phyloP scores from a whole-genome alignment of 805 yeast genomes.

The Wickerhamomyces queroliae region DNA sequence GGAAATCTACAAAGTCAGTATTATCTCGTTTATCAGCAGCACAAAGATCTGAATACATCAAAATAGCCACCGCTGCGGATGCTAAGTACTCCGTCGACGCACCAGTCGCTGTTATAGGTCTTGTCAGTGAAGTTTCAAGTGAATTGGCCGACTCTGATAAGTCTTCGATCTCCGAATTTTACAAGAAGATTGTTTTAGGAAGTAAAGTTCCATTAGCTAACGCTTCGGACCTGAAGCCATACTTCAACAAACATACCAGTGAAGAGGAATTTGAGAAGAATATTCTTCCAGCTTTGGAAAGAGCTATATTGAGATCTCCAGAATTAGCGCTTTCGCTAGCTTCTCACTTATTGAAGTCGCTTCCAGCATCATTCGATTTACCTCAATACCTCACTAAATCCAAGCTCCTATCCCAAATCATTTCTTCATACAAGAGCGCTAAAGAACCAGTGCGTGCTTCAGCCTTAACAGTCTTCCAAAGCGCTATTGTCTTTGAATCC shows the following conservation, averaged over 20 bases:
- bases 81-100: slow-evolving; percentile 28
- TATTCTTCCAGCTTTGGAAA: slow-evolving; percentile 61
- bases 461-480: slow-evolving; percentile 19
- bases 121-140: slow-evolving; percentile 25
- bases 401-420: slow-evolving; percentile 45
- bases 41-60: slow-evolving; percentile 10
- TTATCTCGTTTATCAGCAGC: slow-evolving; percentile 18
- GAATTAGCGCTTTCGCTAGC: slow-evolving; percentile 61
- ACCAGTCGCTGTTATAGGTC: slow-evolving; percentile 29
- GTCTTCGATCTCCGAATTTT: slow-evolving; percentile 19
- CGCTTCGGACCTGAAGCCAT: slow-evolving; percentile 35
- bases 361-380: slow-evolving; percentile 33
- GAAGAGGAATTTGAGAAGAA: slow-evolving; percentile 30
- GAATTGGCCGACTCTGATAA: slow-evolving; percentile 18
- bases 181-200: slow-evolving; percentile 37
- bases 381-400: slow-evolving; percentile 33
- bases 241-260: slow-evolving; percentile 37
- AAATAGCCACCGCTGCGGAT: slow-evolving; percentile 7
- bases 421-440: slow-evolving; percentile 59
- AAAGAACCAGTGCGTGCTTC: slow-evolving; percentile 54
- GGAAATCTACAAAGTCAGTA: slow-evolving; percentile 24
- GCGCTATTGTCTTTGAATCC: slow-evolving; percentile 28
- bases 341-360: slow-evolving; percentile 37
- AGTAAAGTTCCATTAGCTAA: slow-evolving; percentile 37
- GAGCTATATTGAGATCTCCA: slow-evolving; percentile 71